These are phyloP conservation scores for Hypoxylon fuscum DNA, from an alignment of 495 filamentous ascomycete species.

Conservation along the genomic window DNA sequence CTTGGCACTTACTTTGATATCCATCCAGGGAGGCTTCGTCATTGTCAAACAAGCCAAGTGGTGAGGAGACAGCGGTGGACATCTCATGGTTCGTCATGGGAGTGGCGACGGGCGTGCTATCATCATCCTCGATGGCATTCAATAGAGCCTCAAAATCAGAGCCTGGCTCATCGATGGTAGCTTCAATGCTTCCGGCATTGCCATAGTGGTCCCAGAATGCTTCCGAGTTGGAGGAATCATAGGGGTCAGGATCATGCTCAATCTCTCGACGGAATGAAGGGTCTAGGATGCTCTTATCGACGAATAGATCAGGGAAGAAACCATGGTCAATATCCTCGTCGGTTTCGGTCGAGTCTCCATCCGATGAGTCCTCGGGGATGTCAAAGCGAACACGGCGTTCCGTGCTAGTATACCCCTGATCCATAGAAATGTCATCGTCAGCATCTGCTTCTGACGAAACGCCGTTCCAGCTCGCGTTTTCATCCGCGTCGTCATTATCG, in stretches of 20 bases:
- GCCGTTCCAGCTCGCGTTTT: conserved; percentile 66
- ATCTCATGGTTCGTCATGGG: conserved; percentile 62
- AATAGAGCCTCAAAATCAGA: conserved; percentile 48
- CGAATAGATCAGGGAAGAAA: conserved; percentile 75
- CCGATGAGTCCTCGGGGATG: conserved; percentile 55
- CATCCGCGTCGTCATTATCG: conserved; percentile 52
- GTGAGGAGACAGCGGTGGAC: conserved; percentile 50
- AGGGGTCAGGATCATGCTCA: conserved; percentile 66
- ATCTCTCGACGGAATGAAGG: conserved; percentile 74
- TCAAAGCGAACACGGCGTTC: conserved; percentile 63
- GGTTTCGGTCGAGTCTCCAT: conserved; percentile 57
- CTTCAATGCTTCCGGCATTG: conserved; percentile 30
- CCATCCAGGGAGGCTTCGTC: conserved; percentile 68
- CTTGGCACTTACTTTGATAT: conserved; percentile 75
- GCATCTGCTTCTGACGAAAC: conserved; percentile 58
- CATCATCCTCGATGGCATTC: conserved; percentile 37
- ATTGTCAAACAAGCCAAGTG: conserved; percentile 61
- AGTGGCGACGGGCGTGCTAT: conserved; percentile 48
- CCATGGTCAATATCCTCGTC: conserved; percentile 54
- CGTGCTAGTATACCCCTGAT: conserved; percentile 56
- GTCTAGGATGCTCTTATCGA: conserved; percentile 75
- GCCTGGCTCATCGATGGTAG: conserved; percentile 18
- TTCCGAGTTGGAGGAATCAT: conserved; percentile 55
- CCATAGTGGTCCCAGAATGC: conserved; percentile 58
- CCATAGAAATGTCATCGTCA: conserved; percentile 55